phyloP scores from a whole-genome alignment of 1,139 yeast genomes.

The Williopsis jadinii region DNA sequence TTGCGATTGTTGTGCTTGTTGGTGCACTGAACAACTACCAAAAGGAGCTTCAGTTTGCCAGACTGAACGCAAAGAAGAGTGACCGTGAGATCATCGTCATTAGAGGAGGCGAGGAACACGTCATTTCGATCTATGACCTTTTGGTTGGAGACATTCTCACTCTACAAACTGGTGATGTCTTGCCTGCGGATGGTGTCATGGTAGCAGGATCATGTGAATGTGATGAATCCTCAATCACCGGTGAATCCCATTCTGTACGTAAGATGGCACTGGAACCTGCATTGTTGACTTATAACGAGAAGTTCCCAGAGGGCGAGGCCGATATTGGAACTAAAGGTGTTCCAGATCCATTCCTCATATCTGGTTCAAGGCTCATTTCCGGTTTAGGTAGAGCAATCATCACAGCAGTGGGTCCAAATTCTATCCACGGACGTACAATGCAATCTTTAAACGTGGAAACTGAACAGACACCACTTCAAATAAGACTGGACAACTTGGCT shows the following conservation, averaged over 20 bases:
- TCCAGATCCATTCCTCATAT: constrained; percentile 75
- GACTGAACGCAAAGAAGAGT: constrained; percentile 79
- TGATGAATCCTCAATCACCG: constrained; percentile 90
- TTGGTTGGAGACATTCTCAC: constrained; percentile 80
- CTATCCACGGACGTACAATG: constrained; percentile 91
- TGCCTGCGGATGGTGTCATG: constrained; percentile 83
- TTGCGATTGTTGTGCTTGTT: constrained; percentile 81
- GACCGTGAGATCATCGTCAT: constrained; percentile 74
- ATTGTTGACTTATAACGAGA: constrained; percentile 24
- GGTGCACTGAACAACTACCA: constrained; percentile 96
- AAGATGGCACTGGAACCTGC: constrained; percentile 55
- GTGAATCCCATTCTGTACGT: constrained; percentile 79
- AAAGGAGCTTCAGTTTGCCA: constrained; percentile 89
- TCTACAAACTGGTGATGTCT: constrained; percentile 89
- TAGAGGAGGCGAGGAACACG: constrained; percentile 62
- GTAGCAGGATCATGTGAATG: constrained; percentile 73
- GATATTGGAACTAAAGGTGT: constrained; percentile 43
- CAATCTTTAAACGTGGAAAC: constrained; percentile 64
- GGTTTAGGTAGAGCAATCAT: constrained; percentile 86
- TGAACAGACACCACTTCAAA: constrained; percentile 87
- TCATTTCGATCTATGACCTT: constrained; percentile 68
- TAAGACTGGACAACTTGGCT: constrained; percentile 73
- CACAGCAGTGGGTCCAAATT: constrained; percentile 84
- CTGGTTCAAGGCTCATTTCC: constrained; percentile 82
- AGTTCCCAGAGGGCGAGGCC: constrained; percentile 29